Evolutionary conservation across 2,329 filamentous ascomycete species (phyloP).

Genomic region (Fusarium sororula): DNA sequence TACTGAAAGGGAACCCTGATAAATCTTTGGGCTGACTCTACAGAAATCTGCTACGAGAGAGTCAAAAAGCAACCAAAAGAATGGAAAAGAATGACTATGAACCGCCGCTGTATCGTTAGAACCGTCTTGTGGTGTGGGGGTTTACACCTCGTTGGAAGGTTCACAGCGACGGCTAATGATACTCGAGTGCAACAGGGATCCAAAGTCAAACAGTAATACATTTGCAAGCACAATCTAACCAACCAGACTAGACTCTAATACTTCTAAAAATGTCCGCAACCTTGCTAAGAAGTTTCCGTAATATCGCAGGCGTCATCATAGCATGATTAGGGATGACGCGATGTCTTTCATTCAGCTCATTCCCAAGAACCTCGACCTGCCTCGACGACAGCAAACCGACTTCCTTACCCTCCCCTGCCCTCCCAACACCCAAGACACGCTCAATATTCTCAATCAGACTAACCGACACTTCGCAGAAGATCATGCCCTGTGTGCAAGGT

Average conservation of each 20-base stretch:
- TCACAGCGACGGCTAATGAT: too few species aligned
- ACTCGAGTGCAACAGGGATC: too few species aligned
- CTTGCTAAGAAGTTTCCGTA: background rate
- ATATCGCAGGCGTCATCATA: background rate
- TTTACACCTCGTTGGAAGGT: too few species aligned
- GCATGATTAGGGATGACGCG: background rate
- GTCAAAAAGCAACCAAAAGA: too few species aligned
- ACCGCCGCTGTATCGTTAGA: too few species aligned
- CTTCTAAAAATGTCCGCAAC: background rate
- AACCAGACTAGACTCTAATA: background rate
- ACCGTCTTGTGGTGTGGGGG: too few species aligned
- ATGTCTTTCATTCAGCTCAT: background rate
- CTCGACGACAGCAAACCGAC: background rate
- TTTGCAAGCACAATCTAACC: rapidly evolving
- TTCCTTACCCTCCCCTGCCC: rapidly evolving
- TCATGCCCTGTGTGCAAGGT: background rate
- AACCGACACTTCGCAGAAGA: background rate
- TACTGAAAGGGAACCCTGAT: too few species aligned
- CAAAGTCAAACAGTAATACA: rapidly evolving
- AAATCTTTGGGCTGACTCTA: too few species aligned
- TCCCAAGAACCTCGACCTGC: background rate
- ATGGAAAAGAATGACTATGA: too few species aligned
- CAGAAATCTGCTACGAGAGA: too few species aligned
- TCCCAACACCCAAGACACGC: background rate
- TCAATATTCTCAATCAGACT: background rate